Conservation (phyloP, 2,329 filamentous ascomycete genomes). For the Nigrospora oryzae region DNA sequence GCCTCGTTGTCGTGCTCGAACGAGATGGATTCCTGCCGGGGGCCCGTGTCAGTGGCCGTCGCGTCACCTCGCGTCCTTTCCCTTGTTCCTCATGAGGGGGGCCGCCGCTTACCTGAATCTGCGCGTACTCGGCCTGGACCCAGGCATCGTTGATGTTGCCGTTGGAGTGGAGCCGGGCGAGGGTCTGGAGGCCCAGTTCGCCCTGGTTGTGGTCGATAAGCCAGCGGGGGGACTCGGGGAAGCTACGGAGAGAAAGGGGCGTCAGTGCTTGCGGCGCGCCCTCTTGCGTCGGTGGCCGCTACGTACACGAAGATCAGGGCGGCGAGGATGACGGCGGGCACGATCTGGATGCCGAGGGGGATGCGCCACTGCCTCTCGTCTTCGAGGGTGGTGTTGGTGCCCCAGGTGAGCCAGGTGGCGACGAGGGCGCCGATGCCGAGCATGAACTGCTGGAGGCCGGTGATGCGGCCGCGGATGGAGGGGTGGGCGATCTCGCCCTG, state of each 20-base stretch:
- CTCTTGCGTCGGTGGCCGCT: neutral
- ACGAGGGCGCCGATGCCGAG: slow-evolving; percentile 65
- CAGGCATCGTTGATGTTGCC: slow-evolving; percentile 58
- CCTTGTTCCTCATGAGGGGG: too few relatives aligned
- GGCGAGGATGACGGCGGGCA: slow-evolving; percentile 58
- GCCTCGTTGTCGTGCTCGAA: slow-evolving; percentile 61
- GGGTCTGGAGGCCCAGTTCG: slow-evolving; percentile 56
- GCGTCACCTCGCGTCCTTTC: too few relatives aligned
- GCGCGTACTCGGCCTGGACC: slow-evolving; percentile 64
- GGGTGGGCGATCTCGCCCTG: slow-evolving; percentile 76
- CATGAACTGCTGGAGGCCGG: slow-evolving; percentile 76
- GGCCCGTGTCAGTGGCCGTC: neutral
- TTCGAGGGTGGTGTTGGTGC: slow-evolving; percentile 24
- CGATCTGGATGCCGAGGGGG: slow-evolving; percentile 60
- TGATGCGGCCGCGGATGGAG: slow-evolving; percentile 66
- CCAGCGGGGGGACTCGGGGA: slow-evolving; percentile 69
- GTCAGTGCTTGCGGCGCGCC: too few relatives aligned
- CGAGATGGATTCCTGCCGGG: slow-evolving; percentile 35
- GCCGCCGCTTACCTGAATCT: slow-evolving; percentile 50
- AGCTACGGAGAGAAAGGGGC: neutral
- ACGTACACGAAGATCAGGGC: slow-evolving; percentile 50
- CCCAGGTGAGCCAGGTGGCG: slow-evolving; percentile 68
- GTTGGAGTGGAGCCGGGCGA: slow-evolving; percentile 62
- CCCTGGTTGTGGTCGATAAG: slow-evolving; percentile 63
- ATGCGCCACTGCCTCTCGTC: slow-evolving; percentile 39